These are phyloP conservation scores for Fusarium chuoi DNA, from an alignment of 2,329 filamentous ascomycete species.

Conservation along the genomic window DNA sequence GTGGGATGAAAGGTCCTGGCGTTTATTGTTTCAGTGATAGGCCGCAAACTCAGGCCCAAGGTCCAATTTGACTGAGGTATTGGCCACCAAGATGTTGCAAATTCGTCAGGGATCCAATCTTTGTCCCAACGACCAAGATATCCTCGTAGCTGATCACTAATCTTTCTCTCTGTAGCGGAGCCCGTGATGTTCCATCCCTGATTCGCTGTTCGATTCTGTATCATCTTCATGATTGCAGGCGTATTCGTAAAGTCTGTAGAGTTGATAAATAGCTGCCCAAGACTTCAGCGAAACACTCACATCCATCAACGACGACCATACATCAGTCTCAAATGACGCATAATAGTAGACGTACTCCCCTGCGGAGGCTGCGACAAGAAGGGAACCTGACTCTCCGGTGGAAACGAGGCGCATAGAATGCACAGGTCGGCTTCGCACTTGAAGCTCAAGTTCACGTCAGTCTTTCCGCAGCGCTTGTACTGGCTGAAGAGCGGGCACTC, in stretches of 20 bases:
- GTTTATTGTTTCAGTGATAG: not conserved
- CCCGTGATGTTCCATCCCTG: rapidly evolving
- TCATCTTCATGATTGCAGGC: rapidly evolving
- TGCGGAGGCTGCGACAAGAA: not conserved
- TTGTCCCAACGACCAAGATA: too few species aligned
- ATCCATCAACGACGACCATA: not conserved
- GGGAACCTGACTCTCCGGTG: not conserved
- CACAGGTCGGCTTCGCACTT: slow-evolving; percentile 2
- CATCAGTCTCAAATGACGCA: not conserved
- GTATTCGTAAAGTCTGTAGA: not conserved
- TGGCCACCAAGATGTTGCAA: not conserved
- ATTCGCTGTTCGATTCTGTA: rapidly evolving
- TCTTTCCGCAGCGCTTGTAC: not conserved
- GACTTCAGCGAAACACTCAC: rapidly evolving
- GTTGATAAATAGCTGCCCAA: rapidly evolving
- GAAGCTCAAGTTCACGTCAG: not conserved
- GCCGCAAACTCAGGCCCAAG: not conserved
- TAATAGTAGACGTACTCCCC: not conserved
- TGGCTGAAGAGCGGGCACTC: not conserved
- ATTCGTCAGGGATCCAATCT: too few species aligned
- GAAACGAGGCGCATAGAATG: not conserved
- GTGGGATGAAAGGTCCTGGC: rapidly evolving
- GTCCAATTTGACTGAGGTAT: not conserved
- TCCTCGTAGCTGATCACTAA: rapidly evolving
- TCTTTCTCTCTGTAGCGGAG: rapidly evolving